Percentiles rank a stretch among this genome's conserved stretches.
phyloP scores from a whole-genome alignment of 2,329 filamentous ascomycete genomes.

The Capronia americana region DNA sequence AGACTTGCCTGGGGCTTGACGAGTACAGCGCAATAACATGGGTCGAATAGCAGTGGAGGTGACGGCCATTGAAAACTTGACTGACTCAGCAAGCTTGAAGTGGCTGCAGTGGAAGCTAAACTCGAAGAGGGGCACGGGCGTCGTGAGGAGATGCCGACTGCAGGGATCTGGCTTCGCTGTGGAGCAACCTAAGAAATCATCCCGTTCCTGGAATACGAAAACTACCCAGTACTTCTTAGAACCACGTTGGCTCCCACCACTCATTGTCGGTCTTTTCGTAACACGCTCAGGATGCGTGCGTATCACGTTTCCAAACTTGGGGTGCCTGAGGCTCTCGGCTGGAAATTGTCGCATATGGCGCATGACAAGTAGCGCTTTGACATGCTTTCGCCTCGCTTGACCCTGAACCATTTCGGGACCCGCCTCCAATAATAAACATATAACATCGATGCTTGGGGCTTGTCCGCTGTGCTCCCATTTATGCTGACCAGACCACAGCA shows the following conservation, averaged over 20 bases:
- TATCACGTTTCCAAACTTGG: constrained; percentile 3
- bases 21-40: not conserved
- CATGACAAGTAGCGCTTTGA: constrained; percentile 16
- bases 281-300: not conserved
- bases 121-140: not conserved
- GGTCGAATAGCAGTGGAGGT: not conserved
- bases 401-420: not conserved
- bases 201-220: constrained; percentile 10
- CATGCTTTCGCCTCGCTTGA: constrained; percentile 15
- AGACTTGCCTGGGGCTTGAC: constrained; percentile 1
- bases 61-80: not conserved
- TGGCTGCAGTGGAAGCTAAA: not conserved
- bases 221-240: not conserved
- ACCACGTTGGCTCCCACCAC: constrained; percentile 9
- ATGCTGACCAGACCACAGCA: constrained; percentile 20
- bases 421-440: constrained; percentile 9
- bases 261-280: constrained; percentile 1
- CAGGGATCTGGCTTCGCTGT: not conserved
- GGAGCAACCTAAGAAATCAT: not conserved
- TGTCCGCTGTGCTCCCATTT: not conserved
- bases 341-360: constrained; percentile 23
- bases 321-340: constrained; percentile 6
- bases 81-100: not conserved
- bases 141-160: not conserved
- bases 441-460: constrained; percentile 3